Percentiles rank a stretch among this genome's conserved stretches.
Conservation (phyloP, 164 flowering plant genomes). For the Buxus sempervirens region DNA sequence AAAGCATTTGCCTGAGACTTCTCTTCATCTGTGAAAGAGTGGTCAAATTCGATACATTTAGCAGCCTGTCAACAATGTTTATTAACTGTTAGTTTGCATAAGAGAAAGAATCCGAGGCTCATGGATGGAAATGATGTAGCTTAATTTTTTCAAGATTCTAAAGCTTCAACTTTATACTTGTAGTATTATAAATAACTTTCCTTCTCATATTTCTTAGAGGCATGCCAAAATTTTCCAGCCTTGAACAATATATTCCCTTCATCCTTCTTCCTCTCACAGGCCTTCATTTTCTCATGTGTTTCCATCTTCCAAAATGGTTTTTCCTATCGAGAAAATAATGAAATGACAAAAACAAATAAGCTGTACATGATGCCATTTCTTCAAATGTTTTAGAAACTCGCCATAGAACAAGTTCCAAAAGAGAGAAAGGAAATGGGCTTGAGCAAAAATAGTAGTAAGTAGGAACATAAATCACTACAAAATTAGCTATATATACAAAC, state of each 20-base stretch:
- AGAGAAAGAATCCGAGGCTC: not conserved
- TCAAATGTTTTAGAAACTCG: no score
- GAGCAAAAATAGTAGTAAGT: no score
- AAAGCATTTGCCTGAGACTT: slow-evolving; percentile 34
- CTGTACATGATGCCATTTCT: no score
- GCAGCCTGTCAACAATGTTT: slow-evolving; percentile 40
- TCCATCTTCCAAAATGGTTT: slow-evolving; percentile 50
- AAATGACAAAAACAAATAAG: not conserved
- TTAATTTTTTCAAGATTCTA: slow-evolving; percentile 2
- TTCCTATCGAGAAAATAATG: slow-evolving; percentile 26
- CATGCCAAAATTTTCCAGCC: slow-evolving; percentile 40
- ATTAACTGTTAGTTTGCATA: not conserved
- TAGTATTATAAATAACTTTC: slow-evolving; percentile 16
- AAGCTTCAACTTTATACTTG: not conserved
- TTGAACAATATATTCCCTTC: slow-evolving; percentile 49
- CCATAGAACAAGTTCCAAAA: no score
- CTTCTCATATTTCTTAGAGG: slow-evolving; percentile 50
- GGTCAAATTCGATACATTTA: slow-evolving; percentile 46
- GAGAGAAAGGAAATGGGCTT: no score
- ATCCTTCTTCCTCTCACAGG: slow-evolving; percentile 42
- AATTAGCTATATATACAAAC: no score
- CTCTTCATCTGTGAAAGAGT: slow-evolving; percentile 49
- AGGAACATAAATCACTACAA: no score
- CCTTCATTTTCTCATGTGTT: slow-evolving; percentile 38
- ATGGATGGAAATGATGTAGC: not conserved